Percentiles rank a stretch among this genome's conserved stretches.
Conservation (phyloP, 2,329 filamentous ascomycete genomes). For the Fusarium sp. region DNA sequence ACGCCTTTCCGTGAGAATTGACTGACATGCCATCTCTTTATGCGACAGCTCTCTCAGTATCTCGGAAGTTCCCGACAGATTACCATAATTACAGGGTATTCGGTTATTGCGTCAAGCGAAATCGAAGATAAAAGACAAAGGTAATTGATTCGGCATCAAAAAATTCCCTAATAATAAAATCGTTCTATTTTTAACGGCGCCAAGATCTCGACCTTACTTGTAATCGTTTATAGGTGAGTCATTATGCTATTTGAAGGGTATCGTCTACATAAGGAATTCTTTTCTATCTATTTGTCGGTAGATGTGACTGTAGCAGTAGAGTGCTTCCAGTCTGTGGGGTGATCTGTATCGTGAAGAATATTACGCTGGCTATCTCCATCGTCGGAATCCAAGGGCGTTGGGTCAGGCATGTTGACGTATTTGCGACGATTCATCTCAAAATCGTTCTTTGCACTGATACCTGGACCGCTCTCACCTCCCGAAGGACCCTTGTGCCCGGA, state of each 20-base stretch:
- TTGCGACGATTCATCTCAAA: conserved; percentile 5
- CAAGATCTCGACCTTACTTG: too few species aligned
- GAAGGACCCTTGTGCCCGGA: not conserved
- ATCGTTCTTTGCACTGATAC: not conserved
- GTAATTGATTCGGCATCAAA: not conserved
- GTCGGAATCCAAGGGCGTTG: not conserved
- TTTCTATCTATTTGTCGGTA: not conserved
- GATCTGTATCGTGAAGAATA: not conserved
- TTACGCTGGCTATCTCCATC: conserved; percentile 9
- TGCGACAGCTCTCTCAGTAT: too few species aligned
- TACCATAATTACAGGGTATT: not conserved
- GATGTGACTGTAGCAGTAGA: not conserved
- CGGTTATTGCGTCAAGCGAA: not conserved
- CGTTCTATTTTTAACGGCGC: not conserved
- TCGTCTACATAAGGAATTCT: not conserved
- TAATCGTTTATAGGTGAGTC: not conserved
- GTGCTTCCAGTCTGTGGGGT: not conserved
- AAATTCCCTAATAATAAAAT: not conserved
- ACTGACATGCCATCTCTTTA: too few species aligned
- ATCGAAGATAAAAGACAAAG: not conserved
- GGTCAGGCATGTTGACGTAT: conserved; percentile 8
- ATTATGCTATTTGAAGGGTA: not conserved
- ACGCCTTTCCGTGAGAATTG: too few species aligned
- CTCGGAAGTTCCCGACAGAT: not conserved
- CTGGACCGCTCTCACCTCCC: not conserved